phyloP scores from a whole-genome alignment of 2,329 filamentous ascomycete genomes.

The Fusarium palustre region DNA sequence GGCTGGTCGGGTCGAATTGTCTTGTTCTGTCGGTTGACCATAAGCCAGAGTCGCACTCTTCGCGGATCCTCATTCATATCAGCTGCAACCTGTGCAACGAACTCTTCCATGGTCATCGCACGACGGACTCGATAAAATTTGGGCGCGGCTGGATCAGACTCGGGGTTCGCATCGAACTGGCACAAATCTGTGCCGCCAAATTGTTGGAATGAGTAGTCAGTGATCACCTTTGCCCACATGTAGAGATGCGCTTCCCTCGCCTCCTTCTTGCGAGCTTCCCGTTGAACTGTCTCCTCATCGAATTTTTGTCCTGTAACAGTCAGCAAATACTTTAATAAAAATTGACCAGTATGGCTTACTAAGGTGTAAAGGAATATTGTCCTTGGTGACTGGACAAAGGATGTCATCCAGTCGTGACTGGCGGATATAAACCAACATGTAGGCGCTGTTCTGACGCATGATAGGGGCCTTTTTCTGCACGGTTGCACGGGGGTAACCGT shows the following conservation, averaged over 20 bases:
- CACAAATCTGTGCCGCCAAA: constrained; percentile 89
- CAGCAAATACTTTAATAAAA: constrained; percentile 17
- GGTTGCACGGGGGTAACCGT: constrained; percentile 59
- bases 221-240: constrained; percentile 84
- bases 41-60: constrained; percentile 87
- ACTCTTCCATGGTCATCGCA: constrained; percentile 79
- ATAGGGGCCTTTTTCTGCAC: constrained; percentile 68
- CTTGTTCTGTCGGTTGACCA: constrained; percentile 99
- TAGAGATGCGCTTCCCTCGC: constrained; percentile 95
- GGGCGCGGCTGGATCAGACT: constrained; percentile 77
- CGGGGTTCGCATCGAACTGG: constrained; percentile 71
- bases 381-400: constrained; percentile 78
- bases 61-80: constrained; percentile 76
- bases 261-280: constrained; percentile 85
- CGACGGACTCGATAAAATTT: constrained; percentile 79
- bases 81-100: constrained; percentile 76
- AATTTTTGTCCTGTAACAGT: constrained; percentile 71
- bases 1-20: constrained; percentile 92
- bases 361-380: constrained; percentile 85
- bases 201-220: constrained; percentile 81
- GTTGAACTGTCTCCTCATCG: constrained; percentile 81
- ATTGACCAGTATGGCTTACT: constrained; percentile 60
- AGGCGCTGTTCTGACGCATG: constrained; percentile 83
- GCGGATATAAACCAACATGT: constrained; percentile 98
- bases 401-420: constrained; percentile 87